Evolutionary conservation across 371 early-diverging fungal species (phyloP).

Genomic region (Coemansia linderi): DNA sequence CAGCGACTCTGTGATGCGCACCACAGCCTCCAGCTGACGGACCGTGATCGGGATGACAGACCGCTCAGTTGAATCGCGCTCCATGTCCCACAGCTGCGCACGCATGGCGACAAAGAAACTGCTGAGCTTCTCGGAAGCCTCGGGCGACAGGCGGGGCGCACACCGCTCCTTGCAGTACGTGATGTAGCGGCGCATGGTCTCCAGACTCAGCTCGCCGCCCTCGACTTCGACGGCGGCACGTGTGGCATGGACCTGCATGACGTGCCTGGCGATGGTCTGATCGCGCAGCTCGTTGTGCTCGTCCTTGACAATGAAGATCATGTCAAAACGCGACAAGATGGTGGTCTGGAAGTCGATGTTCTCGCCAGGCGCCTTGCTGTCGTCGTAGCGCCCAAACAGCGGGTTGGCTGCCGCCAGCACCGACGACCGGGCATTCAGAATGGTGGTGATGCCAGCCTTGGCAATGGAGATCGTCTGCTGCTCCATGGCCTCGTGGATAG

Average conservation of each 20-base stretch:
- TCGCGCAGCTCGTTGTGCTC: conserved; percentile 84
- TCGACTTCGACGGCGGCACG: conserved; percentile 62
- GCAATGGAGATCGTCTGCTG: conserved; percentile 99
- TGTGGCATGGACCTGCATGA: conserved; percentile 89
- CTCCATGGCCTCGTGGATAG: conserved; percentile 99
- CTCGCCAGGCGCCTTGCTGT: conserved; percentile 95
- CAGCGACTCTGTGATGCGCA: conserved; percentile 98
- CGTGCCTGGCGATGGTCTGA: conserved; percentile 90
- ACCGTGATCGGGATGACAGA: conserved; percentile 99
- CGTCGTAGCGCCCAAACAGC: conserved; percentile 99
- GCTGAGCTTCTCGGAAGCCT: conserved; percentile 89
- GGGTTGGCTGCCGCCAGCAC: conserved; percentile 99
- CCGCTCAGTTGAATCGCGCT: conserved; percentile 72
- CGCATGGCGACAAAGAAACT: conserved; percentile 95
- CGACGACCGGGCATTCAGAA: conserved; percentile 96
- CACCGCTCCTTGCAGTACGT: conserved; percentile 95
- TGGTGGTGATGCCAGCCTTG: conserved; percentile 99
- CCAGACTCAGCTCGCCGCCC: conserved; percentile 82
- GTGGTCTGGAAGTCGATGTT: conserved; percentile 99
- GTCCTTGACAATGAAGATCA: conserved; percentile 96
- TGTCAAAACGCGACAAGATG: conserved; percentile 96
- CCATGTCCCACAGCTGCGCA: conserved; percentile 79
- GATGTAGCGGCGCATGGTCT: conserved; percentile 92
- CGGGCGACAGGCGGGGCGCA: conserved; percentile 86
- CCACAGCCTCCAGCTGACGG: conserved; percentile 98